Percentiles rank a stretch among this genome's conserved stretches.
Conservation (phyloP, 192 early-diverging fungal genomes). For the Chytriomyces sp. region DNA sequence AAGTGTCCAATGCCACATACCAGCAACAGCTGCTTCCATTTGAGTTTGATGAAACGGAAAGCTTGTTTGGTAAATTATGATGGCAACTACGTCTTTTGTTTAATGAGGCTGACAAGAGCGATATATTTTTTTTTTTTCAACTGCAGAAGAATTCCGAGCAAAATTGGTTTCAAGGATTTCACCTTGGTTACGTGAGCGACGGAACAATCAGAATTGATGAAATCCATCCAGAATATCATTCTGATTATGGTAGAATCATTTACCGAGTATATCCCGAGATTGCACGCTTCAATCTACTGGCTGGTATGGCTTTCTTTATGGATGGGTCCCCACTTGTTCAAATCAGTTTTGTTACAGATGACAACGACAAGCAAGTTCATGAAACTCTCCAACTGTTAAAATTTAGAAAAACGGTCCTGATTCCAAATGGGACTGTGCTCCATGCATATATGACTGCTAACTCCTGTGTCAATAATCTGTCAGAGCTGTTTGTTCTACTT, state of each 20-base stretch:
- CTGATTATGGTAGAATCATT: not conserved
- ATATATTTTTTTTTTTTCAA: too few species aligned
- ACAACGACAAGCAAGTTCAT: not conserved
- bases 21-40: too few species aligned
- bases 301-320: not conserved
- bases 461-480: not conserved
- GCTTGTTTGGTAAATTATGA: too few species aligned
- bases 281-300: not conserved
- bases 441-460: not conserved
- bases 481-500: not conserved
- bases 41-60: too few species aligned
- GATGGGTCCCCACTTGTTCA: not conserved
- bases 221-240: not conserved
- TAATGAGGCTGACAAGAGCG: too few species aligned
- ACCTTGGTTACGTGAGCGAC: not conserved
- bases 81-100: too few species aligned
- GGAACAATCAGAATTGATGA: not conserved
- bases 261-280: not conserved
- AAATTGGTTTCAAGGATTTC: too few species aligned
- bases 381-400: not conserved
- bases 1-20: too few species aligned
- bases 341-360: not conserved
- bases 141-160: too few species aligned
- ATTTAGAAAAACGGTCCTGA: not conserved
- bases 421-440: conserved; percentile 4